These are phyloP conservation scores for Pholiota adiposa DNA, from an alignment of 1,284 basidiomycete genomes.

Conservation along the genomic window DNA sequence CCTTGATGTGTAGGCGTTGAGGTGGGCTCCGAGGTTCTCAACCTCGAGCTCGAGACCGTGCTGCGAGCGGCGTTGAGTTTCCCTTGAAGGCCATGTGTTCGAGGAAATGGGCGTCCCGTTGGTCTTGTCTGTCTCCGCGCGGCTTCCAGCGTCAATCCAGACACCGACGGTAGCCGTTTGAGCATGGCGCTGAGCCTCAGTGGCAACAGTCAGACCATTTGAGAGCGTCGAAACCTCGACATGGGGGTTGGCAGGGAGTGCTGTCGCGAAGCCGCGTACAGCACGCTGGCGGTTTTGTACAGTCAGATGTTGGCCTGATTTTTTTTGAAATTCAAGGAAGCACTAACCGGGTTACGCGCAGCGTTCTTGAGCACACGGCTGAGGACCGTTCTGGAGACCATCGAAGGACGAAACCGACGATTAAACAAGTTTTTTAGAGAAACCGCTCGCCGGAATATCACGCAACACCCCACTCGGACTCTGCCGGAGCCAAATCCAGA, in stretches of 20 bases:
- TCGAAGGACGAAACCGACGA: constrained; percentile 36
- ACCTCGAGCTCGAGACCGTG: constrained; percentile 96
- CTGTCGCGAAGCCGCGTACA: constrained; percentile 67
- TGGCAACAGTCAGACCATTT: constrained; percentile 92
- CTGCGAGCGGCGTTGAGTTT: constrained; percentile 88
- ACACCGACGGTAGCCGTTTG: constrained; percentile 98
- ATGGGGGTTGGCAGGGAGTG: constrained; percentile 65
- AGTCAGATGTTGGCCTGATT: constrained; percentile 5
- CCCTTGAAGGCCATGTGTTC: constrained; percentile 99
- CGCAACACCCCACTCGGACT: constrained; percentile 28
- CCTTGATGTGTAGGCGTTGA: constrained; percentile 98
- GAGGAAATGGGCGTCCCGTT: constrained; percentile 98
- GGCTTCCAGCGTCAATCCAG: constrained; percentile 98
- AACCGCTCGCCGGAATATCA: constrained; percentile 26
- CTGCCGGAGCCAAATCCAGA: constrained; percentile 26
- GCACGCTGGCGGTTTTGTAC: constrained; percentile 29
- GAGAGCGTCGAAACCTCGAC: constrained; percentile 89
- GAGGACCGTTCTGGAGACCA: constrained; percentile 73
- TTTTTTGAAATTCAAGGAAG: not conserved
- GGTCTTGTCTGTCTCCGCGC: constrained; percentile 93
- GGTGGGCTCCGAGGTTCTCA: constrained; percentile 96
- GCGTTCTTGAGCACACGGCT: constrained; percentile 63
- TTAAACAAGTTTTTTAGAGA: constrained; percentile 34
- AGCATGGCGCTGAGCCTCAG: constrained; percentile 91
- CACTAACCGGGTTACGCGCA: constrained; percentile 58